Base-by-base conservation (phyloP, 495 filamentous ascomycete species). In the Parathielavia hyrcaniae region DNA sequence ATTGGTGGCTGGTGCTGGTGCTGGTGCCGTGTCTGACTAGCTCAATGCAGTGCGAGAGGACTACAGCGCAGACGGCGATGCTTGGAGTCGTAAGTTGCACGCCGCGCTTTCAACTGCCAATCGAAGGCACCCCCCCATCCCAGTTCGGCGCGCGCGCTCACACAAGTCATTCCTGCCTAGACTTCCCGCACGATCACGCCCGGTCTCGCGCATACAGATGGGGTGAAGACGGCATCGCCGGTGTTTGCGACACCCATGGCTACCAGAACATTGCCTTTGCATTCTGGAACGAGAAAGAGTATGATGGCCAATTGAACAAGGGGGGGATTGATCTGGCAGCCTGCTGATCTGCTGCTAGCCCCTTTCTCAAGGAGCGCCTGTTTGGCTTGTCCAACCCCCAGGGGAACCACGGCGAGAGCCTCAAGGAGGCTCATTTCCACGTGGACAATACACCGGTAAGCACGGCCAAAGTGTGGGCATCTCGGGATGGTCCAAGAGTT, bases 201-300 rank as follows among this genome's bases (percentile, higher is more conserved):
- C 83, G 89, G 64, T 91, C 89, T 44, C 81, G 92, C 67, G 81
- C 88, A 47, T 97, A 87, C 69, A 82, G 92, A 58, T 97, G 92
- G 92, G 92, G 92, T 58, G 92, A 97, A 65, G 92, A 97, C 68
- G 92, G 92, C 53, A 97, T 97, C 75, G 92, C 91, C 40, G 92
- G 92, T 62, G 90, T 97, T 36, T 97, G 84, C 23, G 92, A 97
- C 67, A 86, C 88, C 10, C 92, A 97, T 61, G 89, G 89, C 39
- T 72, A 86, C 34, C 88, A 95, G 73, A 93, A 96, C 68, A 87
- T 97, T 66, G 88, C 88, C 1, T 97, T 96, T 77, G 82, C 89
- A 30, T 97, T 97, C 74, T 97, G 92, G 92, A 97, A 97, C 70
- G 89, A 87, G 71, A 84, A 96, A 75, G 92, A 97, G 89, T 92